Conservation (phyloP, 495 filamentous ascomycete genomes). For the Lophiotrema nucula region DNA sequence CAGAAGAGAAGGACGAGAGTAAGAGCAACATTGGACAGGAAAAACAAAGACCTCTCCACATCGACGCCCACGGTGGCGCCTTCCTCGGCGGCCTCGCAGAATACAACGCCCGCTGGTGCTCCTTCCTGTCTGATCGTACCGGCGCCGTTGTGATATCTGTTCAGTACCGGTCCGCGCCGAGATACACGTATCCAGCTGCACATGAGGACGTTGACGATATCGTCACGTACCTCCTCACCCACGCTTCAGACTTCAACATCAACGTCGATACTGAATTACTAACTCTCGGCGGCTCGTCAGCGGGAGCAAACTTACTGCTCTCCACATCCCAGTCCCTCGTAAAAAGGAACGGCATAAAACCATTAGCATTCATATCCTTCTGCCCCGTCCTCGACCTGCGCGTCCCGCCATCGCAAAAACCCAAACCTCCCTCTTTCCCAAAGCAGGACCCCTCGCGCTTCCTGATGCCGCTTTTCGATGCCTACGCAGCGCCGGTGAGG, state of each 20-base stretch:
- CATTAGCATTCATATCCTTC: background rate
- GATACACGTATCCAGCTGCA: constrained; percentile 26
- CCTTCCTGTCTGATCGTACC: constrained; percentile 30
- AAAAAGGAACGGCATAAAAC: background rate
- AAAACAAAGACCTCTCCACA: constrained; percentile 35
- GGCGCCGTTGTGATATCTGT: constrained; percentile 39
- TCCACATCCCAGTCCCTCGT: background rate
- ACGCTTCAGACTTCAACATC: constrained; percentile 24
- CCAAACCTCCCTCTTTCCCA: constrained; percentile 36
- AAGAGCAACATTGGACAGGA: background rate
- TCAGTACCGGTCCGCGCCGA: constrained; percentile 16
- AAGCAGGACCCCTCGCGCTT: constrained; percentile 34
- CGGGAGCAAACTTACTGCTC: constrained; percentile 38
- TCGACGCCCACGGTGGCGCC: constrained; percentile 41
- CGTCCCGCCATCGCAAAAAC: constrained; percentile 38
- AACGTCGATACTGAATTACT: constrained; percentile 35
- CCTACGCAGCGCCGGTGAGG: constrained; percentile 35
- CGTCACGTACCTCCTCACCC: background rate
- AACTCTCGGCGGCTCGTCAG: constrained; percentile 38
- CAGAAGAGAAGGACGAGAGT: background rate
- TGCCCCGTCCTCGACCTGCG: constrained; percentile 36
- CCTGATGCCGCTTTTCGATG: constrained; percentile 39
- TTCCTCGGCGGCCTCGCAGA: constrained; percentile 43
- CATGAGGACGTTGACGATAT: constrained; percentile 25
- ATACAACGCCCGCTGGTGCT: constrained; percentile 33